Percentiles rank a stretch among this genome's conserved stretches.
phyloP scores from a whole-genome alignment of 1,139 yeast species.

The Saccharomyces hybrid region DNA sequence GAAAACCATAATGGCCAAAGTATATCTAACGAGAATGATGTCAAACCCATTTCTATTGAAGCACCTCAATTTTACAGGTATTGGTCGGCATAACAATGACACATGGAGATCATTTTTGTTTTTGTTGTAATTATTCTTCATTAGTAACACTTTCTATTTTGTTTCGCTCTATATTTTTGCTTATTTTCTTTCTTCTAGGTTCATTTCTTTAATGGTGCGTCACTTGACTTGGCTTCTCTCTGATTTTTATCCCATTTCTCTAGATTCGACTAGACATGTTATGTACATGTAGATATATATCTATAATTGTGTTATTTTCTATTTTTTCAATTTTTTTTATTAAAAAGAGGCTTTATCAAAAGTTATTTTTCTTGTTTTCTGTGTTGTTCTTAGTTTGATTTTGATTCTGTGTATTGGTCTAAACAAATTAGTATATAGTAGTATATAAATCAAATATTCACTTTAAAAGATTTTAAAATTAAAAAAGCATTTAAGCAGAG shows the following conservation, averaged over 20 bases:
- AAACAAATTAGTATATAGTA: not conserved
- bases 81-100: conserved; percentile 51
- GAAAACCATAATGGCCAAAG: conserved; percentile 9
- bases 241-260: not conserved
- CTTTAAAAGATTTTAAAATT: not conserved
- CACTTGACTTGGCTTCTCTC: not conserved
- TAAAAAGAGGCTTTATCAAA: not conserved
- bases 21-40: conserved; percentile 28
- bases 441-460: not conserved
- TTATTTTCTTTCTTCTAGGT: not conserved
- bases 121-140: not conserved
- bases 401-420: not conserved
- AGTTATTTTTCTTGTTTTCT: not conserved
- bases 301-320: not conserved
- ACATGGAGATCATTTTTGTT: not conserved
- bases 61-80: conserved; percentile 80
- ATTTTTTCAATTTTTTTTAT: not conserved
- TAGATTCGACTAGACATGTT: not conserved
- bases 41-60: conserved; percentile 70
- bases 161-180: not conserved
- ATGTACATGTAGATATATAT: not conserved
- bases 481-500: conserved; percentile 36
- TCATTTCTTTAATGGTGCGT: not conserved
- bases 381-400: not conserved
- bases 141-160: not conserved